These are phyloP conservation scores for Phycomyces nitens DNA, from an alignment of 192 early-diverging fungal genomes.

Conservation along the genomic window DNA sequence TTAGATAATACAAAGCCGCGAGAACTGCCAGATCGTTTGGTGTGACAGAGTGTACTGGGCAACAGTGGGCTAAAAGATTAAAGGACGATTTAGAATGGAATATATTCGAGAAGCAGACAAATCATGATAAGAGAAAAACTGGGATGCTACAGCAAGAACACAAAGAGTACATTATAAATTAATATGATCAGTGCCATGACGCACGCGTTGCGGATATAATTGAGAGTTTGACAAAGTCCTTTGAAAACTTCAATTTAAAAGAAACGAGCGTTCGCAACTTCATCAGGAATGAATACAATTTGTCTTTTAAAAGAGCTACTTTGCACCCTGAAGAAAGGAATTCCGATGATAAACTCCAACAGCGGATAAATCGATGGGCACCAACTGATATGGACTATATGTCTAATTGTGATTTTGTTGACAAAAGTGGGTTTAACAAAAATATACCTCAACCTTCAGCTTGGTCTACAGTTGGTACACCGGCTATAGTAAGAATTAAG, in stretches of 20 bases:
- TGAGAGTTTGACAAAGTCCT: slow-evolving; percentile 5
- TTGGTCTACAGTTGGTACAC: slow-evolving; percentile 8
- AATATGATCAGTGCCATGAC: background rate
- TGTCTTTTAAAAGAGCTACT: slow-evolving; percentile 6
- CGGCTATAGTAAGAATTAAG: slow-evolving; percentile 6
- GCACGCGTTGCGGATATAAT: background rate
- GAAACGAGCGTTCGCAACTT: slow-evolving; percentile 1
- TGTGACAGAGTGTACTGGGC: too few relatives aligned
- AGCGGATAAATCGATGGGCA: slow-evolving; percentile 7
- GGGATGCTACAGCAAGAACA: background rate
- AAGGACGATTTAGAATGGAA: slow-evolving; percentile 1
- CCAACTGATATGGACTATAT: slow-evolving; percentile 16
- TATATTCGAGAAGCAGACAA: slow-evolving; percentile 9
- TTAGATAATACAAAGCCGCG: too few relatives aligned
- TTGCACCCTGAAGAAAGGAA: background rate
- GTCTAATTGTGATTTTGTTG: slow-evolving; percentile 18
- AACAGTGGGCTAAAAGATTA: slow-evolving; percentile 2
- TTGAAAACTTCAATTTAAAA: slow-evolving; percentile 4
- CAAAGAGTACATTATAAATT: slow-evolving; percentile 3
- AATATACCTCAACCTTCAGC: slow-evolving; percentile 10
- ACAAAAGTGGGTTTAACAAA: slow-evolving; percentile 14
- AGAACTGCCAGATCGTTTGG: too few relatives aligned
- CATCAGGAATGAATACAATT: slow-evolving; percentile 4
- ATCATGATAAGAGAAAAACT: background rate
- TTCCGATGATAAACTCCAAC: slow-evolving; percentile 4